Evolutionary conservation across 768 basidiomycete genomes (phyloP).

Genomic region (Jaapia argillacea): DNA sequence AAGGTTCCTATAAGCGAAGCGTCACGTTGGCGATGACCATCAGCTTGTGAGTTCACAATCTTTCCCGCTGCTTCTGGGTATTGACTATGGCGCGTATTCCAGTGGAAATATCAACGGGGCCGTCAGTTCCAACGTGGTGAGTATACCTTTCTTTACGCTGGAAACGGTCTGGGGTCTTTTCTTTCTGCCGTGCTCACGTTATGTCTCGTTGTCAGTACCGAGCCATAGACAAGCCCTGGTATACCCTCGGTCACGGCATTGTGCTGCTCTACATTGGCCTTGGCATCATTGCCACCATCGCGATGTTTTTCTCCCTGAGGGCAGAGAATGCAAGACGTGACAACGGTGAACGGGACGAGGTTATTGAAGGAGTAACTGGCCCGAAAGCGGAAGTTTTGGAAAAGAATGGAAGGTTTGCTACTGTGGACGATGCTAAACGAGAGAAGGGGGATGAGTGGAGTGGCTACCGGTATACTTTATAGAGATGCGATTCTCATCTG

Average conservation of each 20-base stretch:
- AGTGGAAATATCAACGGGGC: slow-evolving; percentile 71
- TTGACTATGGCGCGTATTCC: slow-evolving; percentile 1
- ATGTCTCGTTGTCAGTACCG: slow-evolving; percentile 37
- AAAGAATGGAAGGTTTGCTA: slow-evolving; percentile 48
- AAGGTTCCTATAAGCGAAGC: slow-evolving; percentile 69
- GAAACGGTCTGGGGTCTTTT: background rate
- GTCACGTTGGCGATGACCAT: slow-evolving; percentile 64
- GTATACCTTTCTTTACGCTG: too few species aligned
- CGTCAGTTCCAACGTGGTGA: slow-evolving; percentile 65
- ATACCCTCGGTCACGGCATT: slow-evolving; percentile 48
- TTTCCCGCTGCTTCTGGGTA: background rate
- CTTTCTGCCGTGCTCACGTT: background rate
- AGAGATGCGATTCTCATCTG: background rate
- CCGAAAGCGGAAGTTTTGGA: slow-evolving; percentile 15
- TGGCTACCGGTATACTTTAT: slow-evolving; percentile 53
- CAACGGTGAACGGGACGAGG: slow-evolving; percentile 58
- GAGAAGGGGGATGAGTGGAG: slow-evolving; percentile 72
- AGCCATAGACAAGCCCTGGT: slow-evolving; percentile 56
- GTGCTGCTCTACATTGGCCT: slow-evolving; percentile 66
- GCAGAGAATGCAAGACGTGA: slow-evolving; percentile 59
- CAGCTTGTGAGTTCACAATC: slow-evolving; percentile 35
- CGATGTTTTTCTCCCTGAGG: slow-evolving; percentile 32
- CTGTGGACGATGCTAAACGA: slow-evolving; percentile 51
- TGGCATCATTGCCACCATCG: slow-evolving; percentile 39
- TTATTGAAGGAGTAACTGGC: slow-evolving; percentile 41